Percentiles rank a stretch among this genome's conserved stretches.
Evolutionary conservation across 768 basidiomycete species (phyloP).

Genomic region (Lyophyllum semitale): DNA sequence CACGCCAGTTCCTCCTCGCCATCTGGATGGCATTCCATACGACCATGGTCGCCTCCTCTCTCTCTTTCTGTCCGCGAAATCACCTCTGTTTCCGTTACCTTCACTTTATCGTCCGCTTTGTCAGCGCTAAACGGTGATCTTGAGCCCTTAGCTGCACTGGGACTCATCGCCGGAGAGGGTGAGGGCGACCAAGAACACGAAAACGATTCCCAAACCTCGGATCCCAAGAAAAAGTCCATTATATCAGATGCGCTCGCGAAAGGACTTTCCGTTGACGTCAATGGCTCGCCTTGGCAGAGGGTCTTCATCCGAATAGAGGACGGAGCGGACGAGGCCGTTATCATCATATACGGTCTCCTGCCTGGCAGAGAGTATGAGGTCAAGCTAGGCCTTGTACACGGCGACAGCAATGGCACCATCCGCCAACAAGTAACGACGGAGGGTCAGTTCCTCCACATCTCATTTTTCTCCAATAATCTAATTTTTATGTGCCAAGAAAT

Average conservation of each 20-base stretch:
- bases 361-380: slow-evolving; percentile 92
- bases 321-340: slow-evolving; percentile 81
- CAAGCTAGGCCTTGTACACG: slow-evolving; percentile 73
- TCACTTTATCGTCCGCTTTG: slow-evolving; percentile 63
- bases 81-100: slow-evolving; percentile 84
- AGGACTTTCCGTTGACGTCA: slow-evolving; percentile 80
- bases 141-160: slow-evolving; percentile 46
- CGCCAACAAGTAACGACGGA: slow-evolving; percentile 71
- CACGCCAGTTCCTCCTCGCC: slow-evolving; percentile 19
- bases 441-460: slow-evolving; percentile 30
- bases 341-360: slow-evolving; percentile 87
- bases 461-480: neutral
- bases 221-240: slow-evolving; percentile 38
- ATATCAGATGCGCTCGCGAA: slow-evolving; percentile 71
- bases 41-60: slow-evolving; percentile 77
- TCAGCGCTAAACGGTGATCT: slow-evolving; percentile 36
- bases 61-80: slow-evolving; percentile 75
- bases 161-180: slow-evolving; percentile 33
- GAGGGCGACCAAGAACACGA: slow-evolving; percentile 36
- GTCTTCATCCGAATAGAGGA: slow-evolving; percentile 82
- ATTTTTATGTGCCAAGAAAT: slow-evolving; percentile 15
- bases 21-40: slow-evolving; percentile 67
- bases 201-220: slow-evolving; percentile 22
- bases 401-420: slow-evolving; percentile 49
- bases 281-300: slow-evolving; percentile 75